Evolutionary conservation across 139 green algal genomes (phyloP).

Genomic region (Asterochloris sp.): DNA sequence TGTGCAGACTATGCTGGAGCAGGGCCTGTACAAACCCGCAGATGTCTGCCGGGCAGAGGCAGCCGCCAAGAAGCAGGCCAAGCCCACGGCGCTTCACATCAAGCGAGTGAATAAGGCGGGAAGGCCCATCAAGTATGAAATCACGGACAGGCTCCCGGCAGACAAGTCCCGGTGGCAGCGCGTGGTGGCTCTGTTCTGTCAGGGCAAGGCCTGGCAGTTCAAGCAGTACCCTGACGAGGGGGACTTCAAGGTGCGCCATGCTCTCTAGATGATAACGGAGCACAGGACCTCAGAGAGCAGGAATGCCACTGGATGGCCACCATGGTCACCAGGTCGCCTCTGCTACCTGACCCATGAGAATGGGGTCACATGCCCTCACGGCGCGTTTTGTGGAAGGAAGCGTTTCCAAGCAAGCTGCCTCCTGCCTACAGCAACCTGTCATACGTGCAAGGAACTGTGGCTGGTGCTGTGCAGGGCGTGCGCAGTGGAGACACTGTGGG

Average conservation of each 20-base stretch:
- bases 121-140: conserved; percentile 48
- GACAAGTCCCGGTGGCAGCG: conserved; percentile 48
- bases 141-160: conserved; percentile 40
- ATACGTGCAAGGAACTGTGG: too few relatives aligned
- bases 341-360: too few relatives aligned
- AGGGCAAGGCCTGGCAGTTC: conserved; percentile 71
- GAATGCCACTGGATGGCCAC: too few relatives aligned
- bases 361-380: too few relatives aligned
- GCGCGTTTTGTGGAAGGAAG: too few relatives aligned
- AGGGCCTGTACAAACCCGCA: conserved; percentile 5
- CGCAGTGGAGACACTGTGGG: conserved; percentile 39
- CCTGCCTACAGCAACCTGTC: too few relatives aligned
- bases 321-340: too few relatives aligned
- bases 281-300: neutral
- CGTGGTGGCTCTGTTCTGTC: conserved; percentile 67
- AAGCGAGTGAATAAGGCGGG: conserved; percentile 29
- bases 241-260: neutral
- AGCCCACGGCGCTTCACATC: neutral
- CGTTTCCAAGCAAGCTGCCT: too few relatives aligned
- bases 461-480: conserved; percentile 24
- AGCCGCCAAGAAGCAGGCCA: conserved; percentile 1
- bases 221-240: conserved; percentile 48
- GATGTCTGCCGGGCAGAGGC: conserved; percentile 7
- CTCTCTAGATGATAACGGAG: neutral
- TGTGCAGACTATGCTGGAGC: conserved; percentile 8